Conservation (phyloP, 257 asterid genomes). For the Ocimum tenuiflorum region DNA sequence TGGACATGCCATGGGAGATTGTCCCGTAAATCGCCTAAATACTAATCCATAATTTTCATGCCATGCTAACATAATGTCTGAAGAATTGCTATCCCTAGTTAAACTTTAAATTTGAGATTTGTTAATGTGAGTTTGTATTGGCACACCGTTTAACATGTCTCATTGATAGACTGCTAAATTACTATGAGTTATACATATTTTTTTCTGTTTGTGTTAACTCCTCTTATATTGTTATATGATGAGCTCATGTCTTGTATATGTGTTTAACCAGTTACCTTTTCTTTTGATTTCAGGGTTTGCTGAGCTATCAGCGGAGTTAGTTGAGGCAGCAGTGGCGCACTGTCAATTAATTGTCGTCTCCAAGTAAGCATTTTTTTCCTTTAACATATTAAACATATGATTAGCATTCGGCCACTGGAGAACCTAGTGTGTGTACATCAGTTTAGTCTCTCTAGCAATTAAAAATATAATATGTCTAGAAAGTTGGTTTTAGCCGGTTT, state of each 20-base stretch:
- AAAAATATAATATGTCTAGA: not conserved
- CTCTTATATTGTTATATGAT: constrained; percentile 1
- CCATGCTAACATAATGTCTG: not conserved
- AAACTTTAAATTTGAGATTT: not conserved
- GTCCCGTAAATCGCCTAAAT: too few relatives aligned
- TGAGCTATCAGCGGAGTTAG: constrained; percentile 87
- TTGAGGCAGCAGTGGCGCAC: constrained; percentile 93
- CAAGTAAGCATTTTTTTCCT: constrained; percentile 53
- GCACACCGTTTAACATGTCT: not conserved
- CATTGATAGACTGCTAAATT: not conserved
- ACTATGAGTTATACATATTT: not conserved
- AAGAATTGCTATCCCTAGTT: not conserved
- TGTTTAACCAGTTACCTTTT: not conserved
- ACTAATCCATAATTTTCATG: not conserved
- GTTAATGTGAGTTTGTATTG: not conserved
- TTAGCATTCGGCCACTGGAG: not conserved
- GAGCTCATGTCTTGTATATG: not conserved
- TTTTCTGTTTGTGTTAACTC: not conserved
- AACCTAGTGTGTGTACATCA: not conserved
- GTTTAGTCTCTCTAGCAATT: not conserved
- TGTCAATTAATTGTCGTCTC: constrained; percentile 88
- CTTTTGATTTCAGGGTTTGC: constrained; percentile 60
- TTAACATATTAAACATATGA: not conserved
- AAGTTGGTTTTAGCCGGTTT: not conserved
- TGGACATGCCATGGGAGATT: not conserved